Base-by-base conservation (phyloP, 106 monocot species). In the Xerophyta viscosa region DNA sequence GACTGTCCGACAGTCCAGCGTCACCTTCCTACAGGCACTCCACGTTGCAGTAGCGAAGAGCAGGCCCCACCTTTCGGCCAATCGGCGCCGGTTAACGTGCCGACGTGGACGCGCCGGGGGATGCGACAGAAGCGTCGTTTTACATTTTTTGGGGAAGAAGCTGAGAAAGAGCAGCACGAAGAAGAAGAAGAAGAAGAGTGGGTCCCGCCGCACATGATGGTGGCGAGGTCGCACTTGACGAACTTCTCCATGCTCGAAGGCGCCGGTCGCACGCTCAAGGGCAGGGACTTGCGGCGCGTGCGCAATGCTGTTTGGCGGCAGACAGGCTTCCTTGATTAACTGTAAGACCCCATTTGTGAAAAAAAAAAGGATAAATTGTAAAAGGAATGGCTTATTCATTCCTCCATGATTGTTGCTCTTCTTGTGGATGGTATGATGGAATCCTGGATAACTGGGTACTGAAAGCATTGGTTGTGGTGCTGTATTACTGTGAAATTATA, bases 241-340 rank as follows among this genome's bases (percentile, higher is more conserved):
- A 61, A 64, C 29, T 81, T 81, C 62, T 91, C 85, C 31, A 81
- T 91, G 53, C 75, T 77, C 63, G 91, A 91, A 60, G 91, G 91
- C 2, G 66, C 59, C 1, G 93, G 93, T 28, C 48, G 93, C 66
- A 94, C 93, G 2, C 81, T 94, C 27, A 94, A 94, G n/a, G 93
- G 93, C 11, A 65, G 87, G 68, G 91, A 91, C 52, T 71, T 91
- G 39, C 48, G 78, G 31, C 67, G 78, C 1, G 81, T 91, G 31
- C 52, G 91, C 57, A 91, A 85, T 52, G 81, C 85, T 46, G 85
- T 85, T 3, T 71, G 77, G 15, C 74, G 66, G 57, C 57, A 72
- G 60, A 91, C 91, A 2, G 91, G 91, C 0, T 90, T 84, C 51
- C 70, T 89, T 8, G 83, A 88, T 59, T 63, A 39, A 39, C 15